These are phyloP conservation scores for Xylaria sp. DNA, from an alignment of 2,329 filamentous ascomycete genomes.

Conservation along the genomic window DNA sequence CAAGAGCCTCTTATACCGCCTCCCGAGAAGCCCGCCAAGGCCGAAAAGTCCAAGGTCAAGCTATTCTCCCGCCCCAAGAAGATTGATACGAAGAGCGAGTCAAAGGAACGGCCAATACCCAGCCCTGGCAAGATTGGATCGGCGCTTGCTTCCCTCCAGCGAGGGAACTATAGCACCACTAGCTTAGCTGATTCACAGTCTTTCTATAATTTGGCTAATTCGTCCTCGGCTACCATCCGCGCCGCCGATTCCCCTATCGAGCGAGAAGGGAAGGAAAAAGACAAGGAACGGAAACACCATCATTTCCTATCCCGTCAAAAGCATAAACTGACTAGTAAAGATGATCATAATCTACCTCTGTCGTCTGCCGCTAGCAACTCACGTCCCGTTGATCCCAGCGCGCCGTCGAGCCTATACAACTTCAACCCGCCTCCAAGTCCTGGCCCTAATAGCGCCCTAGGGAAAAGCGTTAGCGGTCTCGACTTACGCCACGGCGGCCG, in stretches of 20 bases:
- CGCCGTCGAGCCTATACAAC: slow-evolving; percentile 80
- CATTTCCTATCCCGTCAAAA: slow-evolving; percentile 84
- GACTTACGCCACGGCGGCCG: slow-evolving; percentile 82
- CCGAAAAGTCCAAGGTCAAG: slow-evolving; percentile 82
- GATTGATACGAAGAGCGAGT: slow-evolving; percentile 75
- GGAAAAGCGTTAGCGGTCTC: slow-evolving; percentile 83
- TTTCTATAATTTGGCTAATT: slow-evolving; percentile 79
- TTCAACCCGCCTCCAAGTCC: slow-evolving; percentile 80
- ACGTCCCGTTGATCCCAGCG: slow-evolving; percentile 76
- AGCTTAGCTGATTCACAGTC: slow-evolving; percentile 75
- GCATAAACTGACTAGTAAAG: slow-evolving; percentile 77
- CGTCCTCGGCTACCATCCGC: slow-evolving; percentile 80
- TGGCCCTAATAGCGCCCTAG: slow-evolving; percentile 73
- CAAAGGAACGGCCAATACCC: slow-evolving; percentile 73
- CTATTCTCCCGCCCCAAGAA: slow-evolving; percentile 82
- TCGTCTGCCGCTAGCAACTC: slow-evolving; percentile 83
- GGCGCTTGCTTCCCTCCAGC: slow-evolving; percentile 72
- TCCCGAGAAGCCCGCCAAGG: slow-evolving; percentile 68
- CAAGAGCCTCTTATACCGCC: slow-evolving; percentile 47
- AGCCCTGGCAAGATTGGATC: slow-evolving; percentile 78
- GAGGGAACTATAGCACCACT: slow-evolving; percentile 75
- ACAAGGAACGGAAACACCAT: slow-evolving; percentile 82
- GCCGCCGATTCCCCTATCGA: slow-evolving; percentile 62
- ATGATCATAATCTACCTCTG: slow-evolving; percentile 76
- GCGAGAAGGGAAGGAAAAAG: slow-evolving; percentile 65